Evolutionary conservation across 1,284 basidiomycete species (phyloP), one percentile per base, ranked within the genome.

Genomic region (Rhizoctonia solani): DNA sequence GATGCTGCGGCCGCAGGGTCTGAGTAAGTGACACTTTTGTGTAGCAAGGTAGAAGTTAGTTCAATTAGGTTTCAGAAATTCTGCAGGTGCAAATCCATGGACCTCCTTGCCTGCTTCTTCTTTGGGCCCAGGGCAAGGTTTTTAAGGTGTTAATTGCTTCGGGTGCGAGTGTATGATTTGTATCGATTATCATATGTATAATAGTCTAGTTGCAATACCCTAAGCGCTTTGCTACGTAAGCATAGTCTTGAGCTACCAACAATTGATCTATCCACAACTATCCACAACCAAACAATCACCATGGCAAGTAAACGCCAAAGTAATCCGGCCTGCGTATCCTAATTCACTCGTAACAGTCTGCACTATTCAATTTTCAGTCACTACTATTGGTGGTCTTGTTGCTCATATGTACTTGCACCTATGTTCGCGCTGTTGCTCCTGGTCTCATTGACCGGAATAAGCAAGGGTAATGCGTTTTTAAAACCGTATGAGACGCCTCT

Each of bases 361-460:
- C 97, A 5, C 83, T 99, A 39, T 98, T 99, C 87, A 96, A 98
- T 81, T 99, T 99, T 76, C 90, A 96, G 78, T 95, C 94, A 0
- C 85, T 99, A 19, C 84, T 99, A 13, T 87, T 97, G 72, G 94
- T 97, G 75, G 88, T 98, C 70, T 84, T 99, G 16, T 86, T 99
- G 58, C 82, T 92, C 75, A 95, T 98, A 70, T 99, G 97, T 81
- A 98, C 96, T 49, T 98, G 94, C 82, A 96, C 97, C 1, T 99
- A 99, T 76, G 84, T 96, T 16, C 87, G 96, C 65, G 89, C 93
- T 0, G 88, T 93, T 2, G 89, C 92, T 3, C 96, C 96, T 3
- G 84, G 90, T 25, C 79, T 99, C 5, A 84, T 99, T 29, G 97
- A 99, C 77, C 82, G 92, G 69, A 98, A 99, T 78, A 94, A 95